Base-by-base conservation (phyloP, 2,329 filamentous ascomycete genomes). In the Helicocarpus griseus region DNA sequence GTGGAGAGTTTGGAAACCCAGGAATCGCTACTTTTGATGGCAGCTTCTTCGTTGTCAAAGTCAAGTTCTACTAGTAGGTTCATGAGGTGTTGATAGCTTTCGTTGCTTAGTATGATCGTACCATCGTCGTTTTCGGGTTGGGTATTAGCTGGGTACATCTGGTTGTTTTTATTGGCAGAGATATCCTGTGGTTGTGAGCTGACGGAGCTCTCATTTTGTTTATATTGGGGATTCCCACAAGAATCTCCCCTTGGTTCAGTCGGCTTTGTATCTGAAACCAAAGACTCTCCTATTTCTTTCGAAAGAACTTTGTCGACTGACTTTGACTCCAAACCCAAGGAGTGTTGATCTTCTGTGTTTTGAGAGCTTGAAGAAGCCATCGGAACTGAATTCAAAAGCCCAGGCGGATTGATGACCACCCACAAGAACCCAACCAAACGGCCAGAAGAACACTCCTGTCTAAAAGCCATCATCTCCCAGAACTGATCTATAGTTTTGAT, bases 401-500 rank as follows among this genome's bases (percentile, higher is more conserved):
- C 67, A 0, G 81, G 77, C 31, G 89, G 85, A 57, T 76, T 78
- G 44, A 96, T 86, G 0, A 96, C 84, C 24, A 96, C 73, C 91
- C 94, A 98, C 24, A 97, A 77, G 59, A 98, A 98, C 0, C 94
- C 94, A 0, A 95, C 94, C 63, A 95, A 77, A 17, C 90, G 79
- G 0, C 93, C 94, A 31, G 89, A 88, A 0, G 90, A 95, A 63
- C 93, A 98, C 64, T 98, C 93, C 65, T 97, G 93, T 52, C 93
- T 78, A 64, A 87, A 97, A 0, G 90, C 85, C 91, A 98, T 97
- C 78, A 95, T 86, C 56, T 98, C 93, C 93, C 93, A 98, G 63
- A 98, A 98, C 59, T 90, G 83, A n/a, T 90, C 87, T 38, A 98
- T 72, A 0, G 82, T 86, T 64, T 79, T 84, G 22, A 96, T 83